Percentiles rank a stretch among this genome's conserved stretches.
Evolutionary conservation across 1,139 yeast genomes (phyloP).

Genomic region (Kazachstania sp.): DNA sequence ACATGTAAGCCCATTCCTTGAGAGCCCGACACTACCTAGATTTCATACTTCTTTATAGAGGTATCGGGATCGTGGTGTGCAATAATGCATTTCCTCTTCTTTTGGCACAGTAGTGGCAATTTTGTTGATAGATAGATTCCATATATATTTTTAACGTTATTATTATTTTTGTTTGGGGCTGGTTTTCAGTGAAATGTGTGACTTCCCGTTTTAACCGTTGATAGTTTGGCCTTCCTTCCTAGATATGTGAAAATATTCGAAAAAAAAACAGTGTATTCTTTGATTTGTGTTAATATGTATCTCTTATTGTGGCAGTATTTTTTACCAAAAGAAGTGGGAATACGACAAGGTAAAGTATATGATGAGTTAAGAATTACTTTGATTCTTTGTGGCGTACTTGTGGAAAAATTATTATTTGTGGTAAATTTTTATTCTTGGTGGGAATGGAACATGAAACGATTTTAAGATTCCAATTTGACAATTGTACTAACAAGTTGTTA

Average conservation of each 20-base stretch:
- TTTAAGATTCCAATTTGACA: too few species aligned
- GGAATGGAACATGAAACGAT: not conserved
- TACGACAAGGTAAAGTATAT: not conserved
- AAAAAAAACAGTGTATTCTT: too few species aligned
- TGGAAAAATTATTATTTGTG: not conserved
- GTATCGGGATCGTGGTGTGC: conserved; percentile 7
- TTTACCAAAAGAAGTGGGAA: too few species aligned
- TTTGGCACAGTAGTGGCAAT: conserved; percentile 4
- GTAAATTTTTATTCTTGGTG: not conserved
- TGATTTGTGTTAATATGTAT: too few species aligned
- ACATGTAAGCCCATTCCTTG: not conserved
- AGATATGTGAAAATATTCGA: too few species aligned
- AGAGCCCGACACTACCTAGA: conserved; percentile 15
- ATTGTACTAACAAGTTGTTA: not conserved
- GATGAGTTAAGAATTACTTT: not conserved
- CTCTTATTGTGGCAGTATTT: not conserved
- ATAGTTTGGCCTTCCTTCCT: too few species aligned
- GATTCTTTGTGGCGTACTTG: not conserved
- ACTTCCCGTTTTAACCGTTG: too few species aligned
- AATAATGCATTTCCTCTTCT: conserved; percentile 16
- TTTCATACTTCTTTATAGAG: not conserved
- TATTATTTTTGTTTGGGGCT: not conserved
- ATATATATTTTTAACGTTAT: not conserved
- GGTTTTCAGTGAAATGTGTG: too few species aligned
- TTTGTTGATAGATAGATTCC: not conserved